Base-by-base conservation (phyloP, 2,329 filamentous ascomycete species). In the Phialocephala sp. region DNA sequence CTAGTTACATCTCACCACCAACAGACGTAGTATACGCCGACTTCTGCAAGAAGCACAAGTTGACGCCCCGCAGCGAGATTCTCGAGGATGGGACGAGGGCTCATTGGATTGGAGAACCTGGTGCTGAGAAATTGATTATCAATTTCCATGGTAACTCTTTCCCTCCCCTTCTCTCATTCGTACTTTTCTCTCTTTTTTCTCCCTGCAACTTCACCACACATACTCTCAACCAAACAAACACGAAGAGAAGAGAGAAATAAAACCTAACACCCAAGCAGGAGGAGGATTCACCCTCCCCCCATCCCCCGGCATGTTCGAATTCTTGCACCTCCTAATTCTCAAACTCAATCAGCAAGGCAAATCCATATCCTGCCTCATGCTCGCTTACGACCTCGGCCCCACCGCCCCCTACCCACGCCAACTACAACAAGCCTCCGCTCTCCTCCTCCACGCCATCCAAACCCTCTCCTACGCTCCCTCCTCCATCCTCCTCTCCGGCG, bases 341-440 rank as follows among this genome's bases (percentile, higher is more conserved):
- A 12, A 15, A 11, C 60, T 84, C 22, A 72, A 76, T n/a, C 74
- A 75, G 9, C 69, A 73, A 35, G 81, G 80, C 50, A 80, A 84
- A 60, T 77, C 79, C 37, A 76, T 85, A 36, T 79, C 84, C 20
- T 75, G 84, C 57, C 80, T 88, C 58, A 75, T 85, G 27, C 79
- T 87, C n/a, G 82, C 82, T 45, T 90, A 90, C 75, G 73, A 76
- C 32, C 80, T 89, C n/a, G 81, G 85, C 0, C 82, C 82, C 3
- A 71, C 70, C 18, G 74, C 66, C 4, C 72, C 74, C 47, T 85
- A 85, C 70, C 84, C 84, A 1, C 76, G 77, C 8, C 82, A 85
- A 68, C 75, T 85, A 8, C 74, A 77, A 66, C 80, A 86, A 75
- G 82, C 79, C 14, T 76, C 79, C 22, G 76, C 79, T 37, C 74